A percentile compares a stretch with the other conserved stretches of the same genome.
These are phyloP conservation scores for Strigomonas galati DNA, from an alignment of 208 protist species.

Conservation along the genomic window DNA sequence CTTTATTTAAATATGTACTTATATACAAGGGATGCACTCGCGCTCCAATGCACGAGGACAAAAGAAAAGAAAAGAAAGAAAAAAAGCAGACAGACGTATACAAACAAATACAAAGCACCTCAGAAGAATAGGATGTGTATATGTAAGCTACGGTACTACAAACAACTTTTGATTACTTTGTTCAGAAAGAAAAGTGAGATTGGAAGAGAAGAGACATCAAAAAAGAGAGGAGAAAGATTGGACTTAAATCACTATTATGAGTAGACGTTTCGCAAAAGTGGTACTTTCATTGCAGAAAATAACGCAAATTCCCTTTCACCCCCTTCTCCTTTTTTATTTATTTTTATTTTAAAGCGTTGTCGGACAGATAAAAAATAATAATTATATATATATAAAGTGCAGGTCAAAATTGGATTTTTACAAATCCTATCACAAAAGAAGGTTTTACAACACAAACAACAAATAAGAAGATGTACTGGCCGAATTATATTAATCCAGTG, in stretches of 20 bases:
- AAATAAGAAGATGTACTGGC: too few relatives aligned
- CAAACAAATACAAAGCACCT: background rate
- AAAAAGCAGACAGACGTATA: background rate
- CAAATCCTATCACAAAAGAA: too few relatives aligned
- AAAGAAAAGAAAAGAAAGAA: background rate
- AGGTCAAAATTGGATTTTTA: background rate
- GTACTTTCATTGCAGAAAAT: background rate
- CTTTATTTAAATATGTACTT: background rate
- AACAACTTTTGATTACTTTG: too few relatives aligned
- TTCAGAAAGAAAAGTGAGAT: background rate
- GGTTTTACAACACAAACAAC: too few relatives aligned
- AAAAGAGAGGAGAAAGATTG: background rate
- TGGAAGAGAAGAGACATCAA: background rate
- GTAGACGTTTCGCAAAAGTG: background rate
- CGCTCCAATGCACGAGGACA: background rate
- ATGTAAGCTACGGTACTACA: too few relatives aligned
- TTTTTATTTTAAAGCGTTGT: background rate
- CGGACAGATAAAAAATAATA: background rate
- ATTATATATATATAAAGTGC: background rate
- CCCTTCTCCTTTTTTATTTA: background rate
- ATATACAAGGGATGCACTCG: background rate
- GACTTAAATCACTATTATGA: background rate
- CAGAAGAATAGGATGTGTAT: background rate
- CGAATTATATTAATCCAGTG: too few relatives aligned
- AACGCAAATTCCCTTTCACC: background rate